Conservation (phyloP, 2,329 filamentous ascomycete species). For the Fusarium clavum region DNA sequence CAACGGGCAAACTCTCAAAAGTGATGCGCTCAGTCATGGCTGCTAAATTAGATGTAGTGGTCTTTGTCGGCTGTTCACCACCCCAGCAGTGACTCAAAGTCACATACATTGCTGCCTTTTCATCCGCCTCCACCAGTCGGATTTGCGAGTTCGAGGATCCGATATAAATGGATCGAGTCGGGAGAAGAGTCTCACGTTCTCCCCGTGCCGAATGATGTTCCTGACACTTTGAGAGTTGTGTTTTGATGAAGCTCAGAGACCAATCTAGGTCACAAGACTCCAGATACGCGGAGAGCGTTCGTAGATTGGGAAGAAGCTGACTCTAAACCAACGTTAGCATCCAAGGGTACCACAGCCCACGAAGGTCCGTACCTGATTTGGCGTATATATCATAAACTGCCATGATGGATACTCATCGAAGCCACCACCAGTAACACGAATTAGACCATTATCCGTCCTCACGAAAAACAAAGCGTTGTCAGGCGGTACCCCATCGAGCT, state of each 20-base stretch:
- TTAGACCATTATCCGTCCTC: too few species aligned
- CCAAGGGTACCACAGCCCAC: too few species aligned
- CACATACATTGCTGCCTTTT: background rate
- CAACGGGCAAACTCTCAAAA: background rate
- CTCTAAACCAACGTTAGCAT: too few species aligned
- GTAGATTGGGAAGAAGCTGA: too few species aligned
- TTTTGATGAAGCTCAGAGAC: background rate
- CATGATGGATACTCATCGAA: fast-evolving
- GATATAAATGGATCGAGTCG: fast-evolving
- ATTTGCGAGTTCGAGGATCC: fast-evolving
- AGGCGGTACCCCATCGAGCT: too few species aligned
- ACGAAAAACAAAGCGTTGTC: too few species aligned
- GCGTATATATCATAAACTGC: too few species aligned
- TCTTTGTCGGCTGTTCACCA: background rate
- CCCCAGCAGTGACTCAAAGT: constrained; percentile 1
- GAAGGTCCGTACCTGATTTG: too few species aligned
- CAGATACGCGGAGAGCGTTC: fast-evolving
- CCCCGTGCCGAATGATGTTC: background rate
- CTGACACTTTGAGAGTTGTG: background rate
- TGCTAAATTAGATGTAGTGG: fast-evolving
- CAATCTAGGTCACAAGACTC: background rate
- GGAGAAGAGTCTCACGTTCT: fast-evolving
- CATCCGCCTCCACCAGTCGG: fast-evolving
- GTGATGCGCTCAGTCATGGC: fast-evolving
- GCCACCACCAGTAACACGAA: too few species aligned